Percentiles rank a stretch among this genome's conserved stretches.
Conservation (phyloP, 257 asterid genomes). For the Solanum sitiens region DNA sequence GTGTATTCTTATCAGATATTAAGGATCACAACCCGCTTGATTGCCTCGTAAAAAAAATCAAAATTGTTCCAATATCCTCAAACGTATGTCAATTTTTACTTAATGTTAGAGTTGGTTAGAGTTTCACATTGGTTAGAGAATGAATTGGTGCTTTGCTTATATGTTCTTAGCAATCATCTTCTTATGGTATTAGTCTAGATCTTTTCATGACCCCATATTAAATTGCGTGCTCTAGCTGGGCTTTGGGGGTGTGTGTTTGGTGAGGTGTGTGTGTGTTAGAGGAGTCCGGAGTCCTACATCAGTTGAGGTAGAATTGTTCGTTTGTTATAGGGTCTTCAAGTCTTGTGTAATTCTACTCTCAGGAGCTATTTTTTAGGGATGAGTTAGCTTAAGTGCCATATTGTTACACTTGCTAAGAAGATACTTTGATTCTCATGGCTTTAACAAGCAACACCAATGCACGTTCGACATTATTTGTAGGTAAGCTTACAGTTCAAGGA, state of each 20-base stretch:
- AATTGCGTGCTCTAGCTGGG: not conserved
- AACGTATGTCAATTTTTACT: slow-evolving; percentile 23
- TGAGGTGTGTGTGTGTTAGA: not conserved
- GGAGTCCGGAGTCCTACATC: not conserved
- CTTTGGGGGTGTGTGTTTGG: not conserved
- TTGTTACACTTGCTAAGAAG: not conserved
- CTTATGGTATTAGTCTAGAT: not conserved
- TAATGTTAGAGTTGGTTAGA: not conserved
- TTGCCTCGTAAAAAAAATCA: slow-evolving; percentile 39
- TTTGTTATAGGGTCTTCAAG: not conserved
- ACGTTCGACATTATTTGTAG: slow-evolving; percentile 18
- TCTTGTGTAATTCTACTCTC: not conserved
- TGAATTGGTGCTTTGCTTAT: not conserved
- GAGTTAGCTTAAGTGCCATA: not conserved
- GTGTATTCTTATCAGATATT: slow-evolving; percentile 59
- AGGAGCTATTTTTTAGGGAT: not conserved
- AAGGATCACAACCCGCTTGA: slow-evolving; percentile 61
- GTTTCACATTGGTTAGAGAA: not conserved
- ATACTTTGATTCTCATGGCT: not conserved
- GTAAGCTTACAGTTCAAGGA: slow-evolving; percentile 6
- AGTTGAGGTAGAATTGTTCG: not conserved
- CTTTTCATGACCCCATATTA: not conserved
- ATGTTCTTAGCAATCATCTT: not conserved
- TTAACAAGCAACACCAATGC: not conserved
- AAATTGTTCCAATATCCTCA: slow-evolving; percentile 20